Evolutionary conservation across 179 eudicot species (phyloP).

Genomic region (Carnegiea gigantea): DNA sequence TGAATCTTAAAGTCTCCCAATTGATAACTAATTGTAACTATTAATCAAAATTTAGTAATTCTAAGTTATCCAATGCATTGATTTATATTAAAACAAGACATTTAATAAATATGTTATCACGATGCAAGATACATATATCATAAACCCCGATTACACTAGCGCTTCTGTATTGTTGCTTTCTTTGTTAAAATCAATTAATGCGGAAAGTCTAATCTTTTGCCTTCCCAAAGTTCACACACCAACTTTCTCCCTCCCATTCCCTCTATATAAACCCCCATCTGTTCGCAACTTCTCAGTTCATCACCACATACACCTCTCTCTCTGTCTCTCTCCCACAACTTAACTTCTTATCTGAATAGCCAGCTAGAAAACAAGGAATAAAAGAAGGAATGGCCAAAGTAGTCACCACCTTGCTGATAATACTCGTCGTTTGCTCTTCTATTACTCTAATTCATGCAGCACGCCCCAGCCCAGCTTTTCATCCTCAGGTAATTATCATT

Average conservation of each 20-base stretch:
- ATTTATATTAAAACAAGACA: no score
- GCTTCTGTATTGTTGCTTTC: no score
- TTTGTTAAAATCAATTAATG: not conserved
- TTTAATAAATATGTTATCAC: no score
- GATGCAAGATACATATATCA: no score
- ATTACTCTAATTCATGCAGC: not conserved
- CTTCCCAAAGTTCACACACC: constrained; percentile 9
- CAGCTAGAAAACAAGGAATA: not conserved
- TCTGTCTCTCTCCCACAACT: not conserved
- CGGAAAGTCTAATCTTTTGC: not conserved
- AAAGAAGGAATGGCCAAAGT: not conserved
- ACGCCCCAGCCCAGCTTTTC: constrained; percentile 10
- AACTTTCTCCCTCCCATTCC: not conserved
- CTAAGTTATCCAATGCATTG: no score
- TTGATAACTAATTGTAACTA: no score
- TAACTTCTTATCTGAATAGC: not conserved
- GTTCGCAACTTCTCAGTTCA: not conserved
- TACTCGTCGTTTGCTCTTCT: not conserved
- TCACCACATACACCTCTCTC: not conserved
- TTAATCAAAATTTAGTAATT: no score
- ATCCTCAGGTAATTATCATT: not conserved
- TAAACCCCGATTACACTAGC: no score
- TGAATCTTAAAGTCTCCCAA: no score
- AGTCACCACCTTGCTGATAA: not conserved
- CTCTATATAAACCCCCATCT: not conserved